Evolutionary conservation across 176 grass and related monocot species (phyloP).

Genomic region (Alopecurus myosuroides): DNA sequence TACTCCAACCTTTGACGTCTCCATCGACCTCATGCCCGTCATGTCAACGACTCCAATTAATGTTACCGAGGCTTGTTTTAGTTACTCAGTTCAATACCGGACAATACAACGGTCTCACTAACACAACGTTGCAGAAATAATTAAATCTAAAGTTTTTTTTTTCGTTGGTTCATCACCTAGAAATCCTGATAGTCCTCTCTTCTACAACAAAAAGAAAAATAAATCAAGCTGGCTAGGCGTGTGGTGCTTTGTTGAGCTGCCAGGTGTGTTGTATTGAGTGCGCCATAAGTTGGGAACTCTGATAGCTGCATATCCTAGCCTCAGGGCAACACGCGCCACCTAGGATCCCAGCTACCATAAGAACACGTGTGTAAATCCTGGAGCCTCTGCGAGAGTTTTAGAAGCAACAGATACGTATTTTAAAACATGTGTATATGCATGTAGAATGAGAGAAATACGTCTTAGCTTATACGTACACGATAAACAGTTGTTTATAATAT

Average conservation of each 20-base stretch:
- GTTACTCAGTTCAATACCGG: not conserved
- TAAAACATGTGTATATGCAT: not conserved
- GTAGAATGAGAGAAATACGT: not conserved
- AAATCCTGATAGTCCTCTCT: not conserved
- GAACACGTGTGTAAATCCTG: not conserved
- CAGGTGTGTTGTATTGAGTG: slow-evolving; percentile 24
- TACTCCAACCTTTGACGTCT: not conserved
- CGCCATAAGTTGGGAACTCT: slow-evolving; percentile 3
- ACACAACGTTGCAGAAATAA: too few relatives aligned
- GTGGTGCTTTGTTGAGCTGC: slow-evolving; percentile 14
- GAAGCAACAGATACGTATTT: slow-evolving; percentile 34
- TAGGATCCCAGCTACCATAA: not conserved
- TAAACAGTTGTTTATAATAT: not conserved
- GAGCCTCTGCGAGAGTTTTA: slow-evolving; percentile 15
- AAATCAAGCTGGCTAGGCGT: not conserved
- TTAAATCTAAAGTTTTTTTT: not conserved
- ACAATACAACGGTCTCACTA: not conserved
- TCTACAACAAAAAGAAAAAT: not conserved
- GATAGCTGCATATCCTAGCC: slow-evolving; percentile 5
- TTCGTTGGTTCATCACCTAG: not conserved
- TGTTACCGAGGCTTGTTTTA: not conserved
- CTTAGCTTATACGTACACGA: not conserved
- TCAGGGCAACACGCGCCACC: slow-evolving; percentile 1
- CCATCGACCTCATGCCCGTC: not conserved
- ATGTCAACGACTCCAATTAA: slow-evolving; percentile 4